A percentile compares a stretch with the other conserved stretches of the same genome.
These are phyloP conservation scores for Ascochyta fabae DNA, from an alignment of 2,329 filamentous ascomycete species.

Conservation along the genomic window DNA sequence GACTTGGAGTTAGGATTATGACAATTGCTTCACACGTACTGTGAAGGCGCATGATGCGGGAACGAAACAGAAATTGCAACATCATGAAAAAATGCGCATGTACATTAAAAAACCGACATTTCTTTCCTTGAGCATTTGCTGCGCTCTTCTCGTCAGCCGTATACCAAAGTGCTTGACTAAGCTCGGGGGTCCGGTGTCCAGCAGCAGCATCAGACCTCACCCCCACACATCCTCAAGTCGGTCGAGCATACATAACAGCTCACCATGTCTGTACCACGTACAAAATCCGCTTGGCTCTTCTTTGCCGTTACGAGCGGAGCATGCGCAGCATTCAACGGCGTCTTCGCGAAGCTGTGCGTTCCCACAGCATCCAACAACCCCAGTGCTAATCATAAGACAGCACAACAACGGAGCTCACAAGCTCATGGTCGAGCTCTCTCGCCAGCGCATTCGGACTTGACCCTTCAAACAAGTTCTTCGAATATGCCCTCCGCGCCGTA, in stretches of 20 bases:
- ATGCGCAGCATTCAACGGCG: constrained; percentile 81
- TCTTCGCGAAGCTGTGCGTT: constrained; percentile 80
- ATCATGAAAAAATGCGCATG: not conserved
- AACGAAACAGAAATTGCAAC: not conserved
- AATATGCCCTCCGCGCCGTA: constrained; percentile 59
- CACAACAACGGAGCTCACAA: constrained; percentile 67
- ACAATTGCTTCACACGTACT: constrained; percentile 8
- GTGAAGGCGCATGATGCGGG: not conserved
- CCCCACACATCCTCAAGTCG: not conserved
- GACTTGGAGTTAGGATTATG: constrained; percentile 23
- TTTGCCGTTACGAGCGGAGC: constrained; percentile 76
- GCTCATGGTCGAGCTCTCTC: constrained; percentile 58
- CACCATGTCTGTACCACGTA: constrained; percentile 32
- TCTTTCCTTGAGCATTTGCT: not conserved
- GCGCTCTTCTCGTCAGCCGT: not conserved
- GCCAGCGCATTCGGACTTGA: constrained; percentile 56
- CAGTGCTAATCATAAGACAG: constrained; percentile 43
- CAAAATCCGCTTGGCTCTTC: constrained; percentile 59
- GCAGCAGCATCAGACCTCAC: constrained; percentile 16
- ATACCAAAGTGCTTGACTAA: constrained; percentile 20
- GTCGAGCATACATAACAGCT: constrained; percentile 1
- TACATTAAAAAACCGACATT: not conserved
- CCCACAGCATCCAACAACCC: constrained; percentile 3
- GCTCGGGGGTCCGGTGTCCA: constrained; percentile 27
- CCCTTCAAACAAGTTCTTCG: constrained; percentile 56